Base-by-base conservation (phyloP, 106 monocot genomes). In the Dendrobium huoshanense region DNA sequence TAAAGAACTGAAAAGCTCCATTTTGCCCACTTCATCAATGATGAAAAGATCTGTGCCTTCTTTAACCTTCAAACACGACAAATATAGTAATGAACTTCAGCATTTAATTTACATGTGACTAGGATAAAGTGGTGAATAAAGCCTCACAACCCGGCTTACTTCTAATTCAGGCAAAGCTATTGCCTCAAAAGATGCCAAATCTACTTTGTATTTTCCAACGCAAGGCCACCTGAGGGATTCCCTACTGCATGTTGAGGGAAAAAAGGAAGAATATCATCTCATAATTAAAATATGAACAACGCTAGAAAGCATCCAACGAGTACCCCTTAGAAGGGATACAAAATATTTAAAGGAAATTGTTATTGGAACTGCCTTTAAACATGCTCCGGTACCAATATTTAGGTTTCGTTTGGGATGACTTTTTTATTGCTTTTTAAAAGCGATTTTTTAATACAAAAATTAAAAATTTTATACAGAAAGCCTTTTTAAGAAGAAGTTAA, bases 21-120 rank as follows among this genome's bases (percentile, higher is more conserved):
- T 97, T 84, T 97, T 94, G 31, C 96, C 96, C 56, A 97, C 92
- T 89, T 97, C 94, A 84, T 97, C 96, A 58, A 97, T 94, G 48
- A 97, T 77, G 79, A 94, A 96, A 67, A 97, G 92, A 83, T 94
- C 89, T 10, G 82, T 86, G 41, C 85, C 94, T 37, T 90, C 89
- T 75, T 87, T 92, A 55, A 92, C 89, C 96, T 96, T 79, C 64
- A 72, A 72, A 67, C 29, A 77, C 48, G 75, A 82, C 18, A 33
- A 31, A 20, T 25, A 72, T 33, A 25, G 29, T 4, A 3, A 10
- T 51, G 9, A 4, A 20, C 20, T 65, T 65, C 8, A 65, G 22
- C 24, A 65, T 22, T 61, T 65, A 20, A 22, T 51, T 51, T 51
- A 51, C 10, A 2, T 13, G 51, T 51, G 13, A 51, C 15, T 51